These are phyloP conservation scores for Talaromyces borbonicus DNA, from an alignment of 495 filamentous ascomycete genomes.

Conservation along the genomic window DNA sequence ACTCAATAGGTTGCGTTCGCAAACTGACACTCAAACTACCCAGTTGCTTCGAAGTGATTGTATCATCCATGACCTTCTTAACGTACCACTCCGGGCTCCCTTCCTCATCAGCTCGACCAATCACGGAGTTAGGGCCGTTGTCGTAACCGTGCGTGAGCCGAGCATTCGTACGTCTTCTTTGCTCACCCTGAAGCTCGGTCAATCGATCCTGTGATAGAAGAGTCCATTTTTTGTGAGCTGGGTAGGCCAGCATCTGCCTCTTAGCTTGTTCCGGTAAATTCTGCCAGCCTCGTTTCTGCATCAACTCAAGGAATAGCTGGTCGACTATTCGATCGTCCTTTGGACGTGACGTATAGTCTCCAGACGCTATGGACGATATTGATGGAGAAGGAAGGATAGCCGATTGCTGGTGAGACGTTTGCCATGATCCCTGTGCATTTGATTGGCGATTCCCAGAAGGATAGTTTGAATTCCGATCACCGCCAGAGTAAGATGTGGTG, in stretches of 20 bases:
- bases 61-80: constrained; percentile 91
- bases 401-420: constrained; percentile 34
- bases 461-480: constrained; percentile 25
- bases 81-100: constrained; percentile 98
- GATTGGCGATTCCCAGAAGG: constrained; percentile 24
- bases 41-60: constrained; percentile 81
- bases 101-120: constrained; percentile 78
- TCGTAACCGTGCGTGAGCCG: constrained; percentile 52
- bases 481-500: constrained; percentile 31
- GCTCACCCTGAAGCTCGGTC: constrained; percentile 86
- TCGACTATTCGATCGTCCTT: constrained; percentile 83
- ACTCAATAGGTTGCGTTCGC: constrained; percentile 88
- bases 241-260: constrained; percentile 91
- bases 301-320: constrained; percentile 80
- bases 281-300: constrained; percentile 96
- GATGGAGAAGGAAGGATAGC: constrained; percentile 38
- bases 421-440: constrained; percentile 21
- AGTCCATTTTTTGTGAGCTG: constrained; percentile 92
- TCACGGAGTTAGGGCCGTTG: constrained; percentile 38
- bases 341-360: constrained; percentile 54
- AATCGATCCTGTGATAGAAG: constrained; percentile 91
- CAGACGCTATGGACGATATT: constrained; percentile 43
- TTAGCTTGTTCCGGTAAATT: constrained; percentile 92
- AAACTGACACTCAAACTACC: constrained; percentile 88
- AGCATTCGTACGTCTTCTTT: constrained; percentile 70